Conservation (phyloP, 2,329 filamentous ascomycete species). For the Polytolypa hystricis region DNA sequence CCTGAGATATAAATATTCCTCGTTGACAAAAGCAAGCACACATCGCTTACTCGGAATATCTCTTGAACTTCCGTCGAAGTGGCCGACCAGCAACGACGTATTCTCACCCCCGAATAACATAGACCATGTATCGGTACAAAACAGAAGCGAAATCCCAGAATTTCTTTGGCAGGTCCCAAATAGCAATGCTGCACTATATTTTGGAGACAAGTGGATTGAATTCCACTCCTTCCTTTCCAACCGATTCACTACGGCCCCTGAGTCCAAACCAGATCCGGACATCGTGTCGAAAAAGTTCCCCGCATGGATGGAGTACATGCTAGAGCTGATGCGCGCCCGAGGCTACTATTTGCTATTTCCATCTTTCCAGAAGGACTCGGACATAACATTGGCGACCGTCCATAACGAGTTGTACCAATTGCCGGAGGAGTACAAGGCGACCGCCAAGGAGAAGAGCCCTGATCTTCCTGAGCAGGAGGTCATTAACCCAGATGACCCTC, state of each 20-base stretch:
- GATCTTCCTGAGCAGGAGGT: slow-evolving; percentile 2
- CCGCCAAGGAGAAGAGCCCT: not conserved
- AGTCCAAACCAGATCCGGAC: slow-evolving; percentile 31
- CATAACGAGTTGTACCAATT: slow-evolving; percentile 63
- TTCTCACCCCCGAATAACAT: slow-evolving; percentile 35
- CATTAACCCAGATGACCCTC: slow-evolving; percentile 12
- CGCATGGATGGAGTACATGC: slow-evolving; percentile 65
- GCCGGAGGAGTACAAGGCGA: slow-evolving; percentile 53
- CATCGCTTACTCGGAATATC: slow-evolving; percentile 64
- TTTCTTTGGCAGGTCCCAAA: slow-evolving; percentile 82
- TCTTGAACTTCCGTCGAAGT: slow-evolving; percentile 55
- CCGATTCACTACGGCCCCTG: slow-evolving; percentile 35
- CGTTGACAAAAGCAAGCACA: slow-evolving; percentile 31
- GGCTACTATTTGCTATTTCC: slow-evolving; percentile 78
- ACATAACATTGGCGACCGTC: slow-evolving; percentile 53
- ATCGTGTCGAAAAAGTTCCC: slow-evolving; percentile 57
- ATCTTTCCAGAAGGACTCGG: slow-evolving; percentile 37
- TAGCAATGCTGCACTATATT: slow-evolving; percentile 69
- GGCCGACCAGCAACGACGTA: slow-evolving; percentile 45
- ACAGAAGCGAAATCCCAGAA: slow-evolving; percentile 35
- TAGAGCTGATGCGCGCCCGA: slow-evolving; percentile 63
- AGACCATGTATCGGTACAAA: not conserved
- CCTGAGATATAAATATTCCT: slow-evolving; percentile 66
- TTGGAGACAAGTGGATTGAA: slow-evolving; percentile 78
- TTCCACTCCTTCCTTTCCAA: slow-evolving; percentile 68